Conservation (phyloP, 176 grass and related monocot genomes). For the Ensete ventricosum region DNA sequence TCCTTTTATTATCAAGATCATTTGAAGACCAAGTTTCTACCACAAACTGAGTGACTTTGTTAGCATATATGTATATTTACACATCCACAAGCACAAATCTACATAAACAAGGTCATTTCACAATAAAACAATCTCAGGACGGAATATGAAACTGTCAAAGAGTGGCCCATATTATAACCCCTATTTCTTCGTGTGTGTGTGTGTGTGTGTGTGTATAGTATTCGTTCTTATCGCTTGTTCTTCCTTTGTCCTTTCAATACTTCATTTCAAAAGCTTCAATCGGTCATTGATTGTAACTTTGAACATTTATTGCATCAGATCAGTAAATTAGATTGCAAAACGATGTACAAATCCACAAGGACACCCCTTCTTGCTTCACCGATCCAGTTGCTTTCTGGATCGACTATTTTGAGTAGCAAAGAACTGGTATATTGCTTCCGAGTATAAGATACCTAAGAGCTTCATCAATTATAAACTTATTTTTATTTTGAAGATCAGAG, state of each 20-base stretch:
- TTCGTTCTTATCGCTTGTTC: neutral
- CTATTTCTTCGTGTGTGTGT: no score
- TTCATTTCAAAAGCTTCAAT: neutral
- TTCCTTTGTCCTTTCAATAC: neutral
- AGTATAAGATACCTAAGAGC: neutral
- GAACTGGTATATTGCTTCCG: neutral
- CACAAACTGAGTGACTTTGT: no score
- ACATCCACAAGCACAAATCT: neutral
- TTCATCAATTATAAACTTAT: neutral
- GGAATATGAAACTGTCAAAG: no score
- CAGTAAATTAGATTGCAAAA: neutral
- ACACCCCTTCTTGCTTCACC: no score
- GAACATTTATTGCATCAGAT: neutral
- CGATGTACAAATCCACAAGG: neutral
- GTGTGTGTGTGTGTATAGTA: no score
- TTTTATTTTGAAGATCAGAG: neutral
- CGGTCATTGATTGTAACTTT: neutral
- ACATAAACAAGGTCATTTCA: neutral
- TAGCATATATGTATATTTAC: neutral
- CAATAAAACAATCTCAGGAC: neutral
- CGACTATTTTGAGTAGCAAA: no score
- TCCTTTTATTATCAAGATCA: neutral
- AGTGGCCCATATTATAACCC: no score
- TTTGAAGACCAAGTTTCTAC: neutral
- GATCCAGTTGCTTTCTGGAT: no score